Percentiles rank a stretch among this genome's conserved stretches.
Evolutionary conservation across 352 stramenopile genomes (phyloP).

Genomic region (Globisporangium nunn): DNA sequence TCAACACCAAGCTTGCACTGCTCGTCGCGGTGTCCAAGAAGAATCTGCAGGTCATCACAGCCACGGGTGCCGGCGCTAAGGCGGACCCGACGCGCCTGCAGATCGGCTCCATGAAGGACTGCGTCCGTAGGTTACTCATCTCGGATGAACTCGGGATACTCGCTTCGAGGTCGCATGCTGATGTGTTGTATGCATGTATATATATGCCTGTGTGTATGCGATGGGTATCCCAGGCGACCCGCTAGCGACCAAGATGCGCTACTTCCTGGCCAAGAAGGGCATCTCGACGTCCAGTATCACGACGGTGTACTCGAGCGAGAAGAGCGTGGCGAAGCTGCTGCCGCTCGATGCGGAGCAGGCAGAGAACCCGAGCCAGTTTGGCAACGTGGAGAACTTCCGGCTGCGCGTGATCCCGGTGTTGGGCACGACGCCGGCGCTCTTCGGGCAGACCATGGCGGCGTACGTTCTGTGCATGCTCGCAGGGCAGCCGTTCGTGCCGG

Average conservation of each 20-base stretch:
- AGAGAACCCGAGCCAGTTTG: slow-evolving; percentile 89
- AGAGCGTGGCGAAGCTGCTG: slow-evolving; percentile 93
- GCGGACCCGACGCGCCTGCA: slow-evolving; percentile 95
- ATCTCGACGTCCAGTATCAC: slow-evolving; percentile 66
- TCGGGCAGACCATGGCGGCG: slow-evolving; percentile 95
- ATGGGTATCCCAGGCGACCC: slow-evolving; percentile 70
- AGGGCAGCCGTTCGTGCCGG: slow-evolving; percentile 80
- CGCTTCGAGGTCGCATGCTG: not conserved
- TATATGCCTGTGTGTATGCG: not conserved
- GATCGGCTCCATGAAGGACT: slow-evolving; percentile 93
- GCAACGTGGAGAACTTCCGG: slow-evolving; percentile 95
- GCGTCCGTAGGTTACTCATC: slow-evolving; percentile 51
- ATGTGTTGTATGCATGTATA: slow-evolving; percentile 1
- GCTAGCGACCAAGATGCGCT: slow-evolving; percentile 94
- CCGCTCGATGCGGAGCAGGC: slow-evolving; percentile 91
- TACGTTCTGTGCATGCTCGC: slow-evolving; percentile 93
- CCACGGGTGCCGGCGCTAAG: slow-evolving; percentile 92
- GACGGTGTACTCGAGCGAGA: slow-evolving; percentile 94
- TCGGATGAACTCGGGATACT: not conserved
- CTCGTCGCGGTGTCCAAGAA: slow-evolving; percentile 86
- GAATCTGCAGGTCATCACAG: slow-evolving; percentile 77
- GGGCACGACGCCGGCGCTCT: slow-evolving; percentile 93
- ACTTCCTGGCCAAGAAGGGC: slow-evolving; percentile 87
- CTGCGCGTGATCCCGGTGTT: slow-evolving; percentile 95
- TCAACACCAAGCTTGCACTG: slow-evolving; percentile 95